Conservation (phyloP, 106 monocot genomes). For the Phalaenopsis equestris region DNA sequence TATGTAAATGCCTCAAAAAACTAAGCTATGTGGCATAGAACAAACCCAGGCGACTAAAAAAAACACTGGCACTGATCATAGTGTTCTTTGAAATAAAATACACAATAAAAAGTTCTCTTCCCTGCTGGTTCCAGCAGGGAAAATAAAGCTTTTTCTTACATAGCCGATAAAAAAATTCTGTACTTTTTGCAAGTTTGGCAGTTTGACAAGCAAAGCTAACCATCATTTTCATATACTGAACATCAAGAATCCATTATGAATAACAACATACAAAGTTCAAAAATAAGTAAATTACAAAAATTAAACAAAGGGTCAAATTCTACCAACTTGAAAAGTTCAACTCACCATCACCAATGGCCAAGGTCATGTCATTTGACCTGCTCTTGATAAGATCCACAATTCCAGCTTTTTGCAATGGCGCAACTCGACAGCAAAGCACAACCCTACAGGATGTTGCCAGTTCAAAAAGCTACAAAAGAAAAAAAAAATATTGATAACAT, state of each 20-base stretch:
- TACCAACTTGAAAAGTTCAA: conserved; percentile 5
- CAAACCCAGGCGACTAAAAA: not conserved
- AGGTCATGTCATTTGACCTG: conserved; percentile 91
- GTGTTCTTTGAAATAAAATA: not conserved
- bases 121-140: no score
- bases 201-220: not conserved
- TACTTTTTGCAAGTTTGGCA: not conserved
- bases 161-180: not conserved
- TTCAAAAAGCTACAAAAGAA: conserved; percentile 70
- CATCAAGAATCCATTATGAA: not conserved
- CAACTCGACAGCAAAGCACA: conserved; percentile 95
- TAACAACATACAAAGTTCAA: not conserved
- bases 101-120: not conserved
- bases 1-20: not conserved
- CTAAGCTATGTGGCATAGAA: not conserved
- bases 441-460: conserved; percentile 81
- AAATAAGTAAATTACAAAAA: not conserved
- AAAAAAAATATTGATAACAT: conserved; percentile 8
- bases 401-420: conserved; percentile 95
- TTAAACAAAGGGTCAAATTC: not conserved
- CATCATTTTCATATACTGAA: not conserved
- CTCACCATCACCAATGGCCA: conserved; percentile 97
- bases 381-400: conserved; percentile 94
- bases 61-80: not conserved
- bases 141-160: no score